Evolutionary conservation across 257 asterid species (phyloP), one percentile per base, ranked within the genome.

Genomic region (Gardenia jasminoides): DNA sequence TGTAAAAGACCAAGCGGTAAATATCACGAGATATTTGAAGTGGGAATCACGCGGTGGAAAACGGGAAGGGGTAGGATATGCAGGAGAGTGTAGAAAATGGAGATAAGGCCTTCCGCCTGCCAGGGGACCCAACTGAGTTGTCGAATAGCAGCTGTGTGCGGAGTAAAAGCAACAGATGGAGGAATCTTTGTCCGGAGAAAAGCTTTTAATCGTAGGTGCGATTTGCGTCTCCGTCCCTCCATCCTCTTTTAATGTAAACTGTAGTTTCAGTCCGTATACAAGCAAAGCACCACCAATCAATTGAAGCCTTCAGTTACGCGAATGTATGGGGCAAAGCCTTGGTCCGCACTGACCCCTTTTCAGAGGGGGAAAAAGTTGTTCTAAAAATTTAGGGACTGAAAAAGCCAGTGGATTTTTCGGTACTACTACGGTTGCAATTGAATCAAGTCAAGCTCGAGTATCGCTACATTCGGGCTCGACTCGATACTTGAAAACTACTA

Each of bases 121-220:
- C 2, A 30, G 6, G 46, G 82, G 87, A 68, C 41, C 85, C 89
- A 78, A 67, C 52, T 22, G 41, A 75, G 78, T 77, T 82, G 88
- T 82, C 66, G 11, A 80, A 15, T 74, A 52, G 64, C 50, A 75
- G 68, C 10, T 44, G 56, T 81, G 72, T 74, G 82, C 59, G 81
- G 83, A 76, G 80, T 69, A 67, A 82, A 84, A 86, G 75, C 79
- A 66, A 67, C 65, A 70, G 67, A 75, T 24, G 82, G 75, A 44
- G 86, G 85, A 82, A 87, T 83, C 82, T 76, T 72, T 76, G 76
- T 77, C 71, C 79, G 62, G 26, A 41, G 77, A 39, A 82, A 79
- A 30, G 77, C 74, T 64, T 43, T 6, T 44, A 62, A 17, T 64
- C 58, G 33, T 17, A 67, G 54, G 62, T 30, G 70, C 64, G 56